Conservation (phyloP, 768 basidiomycete genomes). For the Strobilomyces dryophilus region DNA sequence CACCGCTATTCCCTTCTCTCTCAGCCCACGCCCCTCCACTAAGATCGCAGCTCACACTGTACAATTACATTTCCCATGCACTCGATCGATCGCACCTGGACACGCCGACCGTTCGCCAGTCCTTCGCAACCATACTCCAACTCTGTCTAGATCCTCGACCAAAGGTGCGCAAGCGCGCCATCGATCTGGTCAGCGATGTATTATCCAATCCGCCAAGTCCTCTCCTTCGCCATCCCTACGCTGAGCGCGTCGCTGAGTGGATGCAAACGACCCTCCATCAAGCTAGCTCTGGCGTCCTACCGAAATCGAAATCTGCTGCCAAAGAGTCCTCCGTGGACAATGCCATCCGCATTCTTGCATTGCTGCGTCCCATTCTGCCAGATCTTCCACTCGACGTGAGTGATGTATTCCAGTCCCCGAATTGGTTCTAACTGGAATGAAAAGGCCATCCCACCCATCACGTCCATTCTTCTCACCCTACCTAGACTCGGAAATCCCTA, state of each 20-base stretch:
- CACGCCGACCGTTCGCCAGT: conserved; percentile 62
- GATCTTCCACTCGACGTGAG: conserved; percentile 68
- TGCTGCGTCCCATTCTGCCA: conserved; percentile 58
- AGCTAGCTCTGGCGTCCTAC: conserved; percentile 55
- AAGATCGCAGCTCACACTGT: conserved; percentile 81
- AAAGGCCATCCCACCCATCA: conserved; percentile 71
- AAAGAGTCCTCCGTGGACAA: conserved; percentile 62
- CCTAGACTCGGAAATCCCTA: conserved; percentile 88
- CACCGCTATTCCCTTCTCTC: conserved; percentile 73
- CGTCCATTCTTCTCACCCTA: conserved; percentile 68
- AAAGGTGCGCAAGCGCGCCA: conserved; percentile 89
- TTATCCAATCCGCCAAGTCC: conserved; percentile 77
- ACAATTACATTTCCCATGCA: conserved; percentile 62
- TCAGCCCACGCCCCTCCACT: conserved; percentile 68
- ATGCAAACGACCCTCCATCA: conserved; percentile 62
- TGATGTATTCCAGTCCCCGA: conserved; percentile 14
- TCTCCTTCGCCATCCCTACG: conserved; percentile 77
- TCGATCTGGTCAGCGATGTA: conserved; percentile 78
- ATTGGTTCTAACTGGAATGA: conserved; percentile 10
- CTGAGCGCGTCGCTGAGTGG: conserved; percentile 79
- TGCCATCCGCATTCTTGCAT: conserved; percentile 73
- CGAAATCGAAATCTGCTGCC: conserved; percentile 51
- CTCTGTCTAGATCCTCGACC: conserved; percentile 85
- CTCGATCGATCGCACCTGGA: conserved; percentile 73
- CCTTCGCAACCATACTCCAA: conserved; percentile 81